Evolutionary conservation across 495 filamentous ascomycete species (phyloP).

Genomic region (Hypoxylon crocopeplum): DNA sequence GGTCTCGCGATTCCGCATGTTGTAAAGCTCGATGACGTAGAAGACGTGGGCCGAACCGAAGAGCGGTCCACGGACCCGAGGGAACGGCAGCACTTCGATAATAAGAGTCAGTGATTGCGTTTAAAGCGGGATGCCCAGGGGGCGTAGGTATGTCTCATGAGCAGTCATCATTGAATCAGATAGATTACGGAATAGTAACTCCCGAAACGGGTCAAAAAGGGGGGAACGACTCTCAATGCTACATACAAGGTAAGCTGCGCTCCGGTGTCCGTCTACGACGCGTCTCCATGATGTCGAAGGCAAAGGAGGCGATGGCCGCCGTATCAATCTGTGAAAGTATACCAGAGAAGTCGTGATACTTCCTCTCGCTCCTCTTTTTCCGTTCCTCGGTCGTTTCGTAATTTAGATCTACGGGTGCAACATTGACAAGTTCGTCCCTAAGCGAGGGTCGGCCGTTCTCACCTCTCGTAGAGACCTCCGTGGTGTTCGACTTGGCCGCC

Average conservation of each 20-base stretch:
- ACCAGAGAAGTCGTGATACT: constrained; percentile 20
- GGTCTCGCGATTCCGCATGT: background rate
- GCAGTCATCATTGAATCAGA: too few species aligned
- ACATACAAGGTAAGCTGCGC: background rate
- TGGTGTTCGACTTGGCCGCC: background rate
- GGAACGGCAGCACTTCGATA: constrained; percentile 20
- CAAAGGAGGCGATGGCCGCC: constrained; percentile 15
- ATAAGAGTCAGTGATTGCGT: too few species aligned
- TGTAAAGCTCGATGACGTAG: constrained; percentile 19
- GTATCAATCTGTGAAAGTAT: constrained; percentile 31
- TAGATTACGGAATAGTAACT: too few species aligned
- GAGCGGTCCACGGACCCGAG: constrained; percentile 15
- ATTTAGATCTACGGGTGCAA: constrained; percentile 18
- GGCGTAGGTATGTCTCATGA: too few species aligned
- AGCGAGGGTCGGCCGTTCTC: constrained; percentile 5
- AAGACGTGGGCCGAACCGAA: constrained; percentile 37
- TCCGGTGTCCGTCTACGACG: background rate
- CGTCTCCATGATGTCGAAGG: constrained; percentile 18
- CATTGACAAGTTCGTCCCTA: constrained; percentile 16
- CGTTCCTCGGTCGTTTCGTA: background rate
- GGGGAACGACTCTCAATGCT: too few species aligned
- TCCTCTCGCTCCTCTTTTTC: background rate
- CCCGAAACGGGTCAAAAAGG: too few species aligned
- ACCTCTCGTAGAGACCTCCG: background rate
- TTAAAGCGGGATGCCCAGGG: too few species aligned